A percentile compares a stretch with the other conserved stretches of the same genome.
Conservation (phyloP, 495 filamentous ascomycete species). For the Filosporella fistucella region DNA sequence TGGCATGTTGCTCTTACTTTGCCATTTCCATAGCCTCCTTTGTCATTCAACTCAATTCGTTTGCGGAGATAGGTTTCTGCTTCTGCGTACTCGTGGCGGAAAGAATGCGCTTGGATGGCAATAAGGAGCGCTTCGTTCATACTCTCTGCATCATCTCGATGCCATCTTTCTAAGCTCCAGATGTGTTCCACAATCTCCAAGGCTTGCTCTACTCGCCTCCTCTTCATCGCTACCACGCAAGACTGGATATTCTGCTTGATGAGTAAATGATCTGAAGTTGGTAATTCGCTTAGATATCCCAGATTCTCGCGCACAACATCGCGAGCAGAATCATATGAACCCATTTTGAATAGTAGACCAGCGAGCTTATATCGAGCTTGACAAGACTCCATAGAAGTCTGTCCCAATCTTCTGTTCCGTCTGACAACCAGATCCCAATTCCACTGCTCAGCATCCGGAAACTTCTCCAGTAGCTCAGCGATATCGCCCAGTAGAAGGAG, state of each 20-base stretch:
- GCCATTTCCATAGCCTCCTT: background rate
- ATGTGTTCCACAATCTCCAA: conserved; percentile 7
- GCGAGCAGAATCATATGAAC: background rate
- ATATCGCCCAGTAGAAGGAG: conserved; percentile 4
- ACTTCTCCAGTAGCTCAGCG: background rate
- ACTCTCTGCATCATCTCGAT: background rate
- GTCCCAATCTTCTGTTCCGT: background rate
- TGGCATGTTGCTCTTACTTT: background rate
- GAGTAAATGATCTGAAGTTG: background rate
- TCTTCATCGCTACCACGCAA: conserved; percentile 7
- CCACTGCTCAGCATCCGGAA: conserved; percentile 2
- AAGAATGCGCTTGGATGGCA: background rate
- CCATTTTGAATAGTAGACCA: background rate
- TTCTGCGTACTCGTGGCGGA: background rate
- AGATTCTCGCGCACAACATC: background rate
- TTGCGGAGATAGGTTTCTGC: conserved; percentile 5
- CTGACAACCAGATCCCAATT: conserved; percentile 1
- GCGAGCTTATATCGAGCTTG: conserved; percentile 1
- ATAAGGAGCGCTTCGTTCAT: background rate
- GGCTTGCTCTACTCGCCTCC: conserved; percentile 1
- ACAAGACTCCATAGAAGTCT: background rate
- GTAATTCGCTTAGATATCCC: background rate
- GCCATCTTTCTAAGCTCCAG: background rate
- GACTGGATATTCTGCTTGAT: conserved; percentile 5
- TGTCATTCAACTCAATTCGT: conserved; percentile 8